These are phyloP conservation scores for Bjerkandera adusta DNA, from an alignment of 1,284 basidiomycete genomes.

Conservation along the genomic window DNA sequence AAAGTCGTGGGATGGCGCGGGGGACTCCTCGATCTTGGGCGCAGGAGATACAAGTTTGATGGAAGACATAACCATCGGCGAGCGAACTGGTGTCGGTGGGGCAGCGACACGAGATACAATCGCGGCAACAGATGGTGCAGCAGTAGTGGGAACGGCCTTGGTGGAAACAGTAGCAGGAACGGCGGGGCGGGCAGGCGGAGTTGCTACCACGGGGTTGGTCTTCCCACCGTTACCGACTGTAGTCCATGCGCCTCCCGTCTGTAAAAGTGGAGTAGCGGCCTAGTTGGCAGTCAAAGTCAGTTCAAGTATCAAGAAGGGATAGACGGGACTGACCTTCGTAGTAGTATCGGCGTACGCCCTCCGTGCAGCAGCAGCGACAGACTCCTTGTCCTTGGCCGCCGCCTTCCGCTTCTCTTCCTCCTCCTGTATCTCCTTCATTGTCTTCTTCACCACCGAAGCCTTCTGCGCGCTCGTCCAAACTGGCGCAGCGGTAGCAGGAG, in stretches of 20 bases:
- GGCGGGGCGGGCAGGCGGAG: constrained; percentile 26
- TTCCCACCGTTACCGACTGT: constrained; percentile 85
- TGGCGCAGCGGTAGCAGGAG: constrained; percentile 37
- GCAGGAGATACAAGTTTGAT: constrained; percentile 37
- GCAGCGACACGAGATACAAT: constrained; percentile 30
- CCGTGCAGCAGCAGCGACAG: constrained; percentile 53
- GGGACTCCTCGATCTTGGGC: constrained; percentile 57
- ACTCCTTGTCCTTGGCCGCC: constrained; percentile 57
- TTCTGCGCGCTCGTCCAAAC: constrained; percentile 71
- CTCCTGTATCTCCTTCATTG: constrained; percentile 98
- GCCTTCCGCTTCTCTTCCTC: constrained; percentile 90
- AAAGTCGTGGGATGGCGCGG: constrained; percentile 84
- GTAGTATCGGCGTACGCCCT: constrained; percentile 81
- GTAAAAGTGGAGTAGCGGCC: constrained; percentile 28
- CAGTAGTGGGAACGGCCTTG: constrained; percentile 23
- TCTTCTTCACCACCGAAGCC: constrained; percentile 72
- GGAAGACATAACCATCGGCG: constrained; percentile 32
- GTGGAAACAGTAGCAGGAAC: constrained; percentile 29
- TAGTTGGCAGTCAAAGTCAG: constrained; percentile 18
- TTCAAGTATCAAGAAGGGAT: not conserved
- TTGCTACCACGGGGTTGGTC: constrained; percentile 27
- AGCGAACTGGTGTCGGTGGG: constrained; percentile 27
- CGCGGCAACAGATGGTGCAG: constrained; percentile 20
- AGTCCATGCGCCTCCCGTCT: constrained; percentile 71
- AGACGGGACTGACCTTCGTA: constrained; percentile 51